Evolutionary conservation across 148 eudicot species (phyloP).

Genomic region (Spergularia marina): DNA sequence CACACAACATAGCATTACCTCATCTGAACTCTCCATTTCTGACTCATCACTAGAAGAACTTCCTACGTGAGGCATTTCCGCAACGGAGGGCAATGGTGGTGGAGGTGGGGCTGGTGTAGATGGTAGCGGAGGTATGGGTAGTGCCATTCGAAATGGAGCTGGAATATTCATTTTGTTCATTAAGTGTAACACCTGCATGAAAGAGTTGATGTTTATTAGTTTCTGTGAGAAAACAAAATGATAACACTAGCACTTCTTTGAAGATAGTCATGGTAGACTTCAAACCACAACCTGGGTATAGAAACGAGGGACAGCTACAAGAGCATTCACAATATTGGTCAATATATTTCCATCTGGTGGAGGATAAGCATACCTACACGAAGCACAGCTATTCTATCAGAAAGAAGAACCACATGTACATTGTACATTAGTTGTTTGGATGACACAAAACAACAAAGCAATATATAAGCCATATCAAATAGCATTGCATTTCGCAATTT

Average conservation of each 20-base stretch:
- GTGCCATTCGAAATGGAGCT: constrained; percentile 92
- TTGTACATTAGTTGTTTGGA: background rate
- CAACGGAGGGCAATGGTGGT: constrained; percentile 48
- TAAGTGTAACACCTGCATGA: constrained; percentile 74
- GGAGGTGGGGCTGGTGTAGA: constrained; percentile 62
- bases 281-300: constrained; percentile 65
- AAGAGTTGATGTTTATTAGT: background rate
- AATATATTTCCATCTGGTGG: constrained; percentile 94
- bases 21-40: constrained; percentile 94
- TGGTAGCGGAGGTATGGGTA: constrained; percentile 93
- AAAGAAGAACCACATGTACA: background rate
- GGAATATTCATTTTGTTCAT: constrained; percentile 99
- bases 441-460: background rate
- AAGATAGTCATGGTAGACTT: background rate
- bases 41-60: constrained; percentile 76
- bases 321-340: constrained; percentile 88
- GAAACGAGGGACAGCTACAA: constrained; percentile 95
- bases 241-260: background rate
- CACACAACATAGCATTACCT: constrained; percentile 40
- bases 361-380: constrained; percentile 81
- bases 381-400: constrained; percentile 18
- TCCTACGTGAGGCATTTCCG: constrained; percentile 41
- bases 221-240: constrained; percentile 1
- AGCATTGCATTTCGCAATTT: background rate
- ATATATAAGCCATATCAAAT: background rate